phyloP scores from a whole-genome alignment of 202 grass and related monocot species.

The Musa balbisiana region DNA sequence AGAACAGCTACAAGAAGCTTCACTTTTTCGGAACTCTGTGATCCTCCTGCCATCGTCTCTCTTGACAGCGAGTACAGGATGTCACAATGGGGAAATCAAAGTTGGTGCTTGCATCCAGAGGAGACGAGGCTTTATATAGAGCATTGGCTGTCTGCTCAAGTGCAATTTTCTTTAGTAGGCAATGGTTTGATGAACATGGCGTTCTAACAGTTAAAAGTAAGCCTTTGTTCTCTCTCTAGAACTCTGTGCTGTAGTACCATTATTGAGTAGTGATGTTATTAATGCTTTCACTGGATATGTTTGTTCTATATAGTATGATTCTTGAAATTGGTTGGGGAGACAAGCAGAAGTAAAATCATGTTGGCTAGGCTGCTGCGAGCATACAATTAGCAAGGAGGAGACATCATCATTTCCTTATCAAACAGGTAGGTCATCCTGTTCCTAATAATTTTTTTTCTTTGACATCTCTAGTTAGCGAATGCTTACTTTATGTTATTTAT shows the following conservation, averaged over 20 bases:
- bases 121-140: slow-evolving; percentile 15
- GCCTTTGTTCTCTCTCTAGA: background rate
- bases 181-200: background rate
- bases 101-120: slow-evolving; percentile 5
- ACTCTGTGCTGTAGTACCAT: background rate
- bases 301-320: background rate
- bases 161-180: background rate
- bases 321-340: slow-evolving; percentile 13
- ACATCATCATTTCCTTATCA: background rate
- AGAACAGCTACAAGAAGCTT: slow-evolving; percentile 76
- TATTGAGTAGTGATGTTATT: background rate
- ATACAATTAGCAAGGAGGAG: background rate
- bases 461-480: no score
- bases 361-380: slow-evolving; percentile 8
- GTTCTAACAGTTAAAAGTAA: background rate
- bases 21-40: slow-evolving; percentile 42
- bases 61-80: slow-evolving; percentile 3
- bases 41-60: slow-evolving; percentile 37
- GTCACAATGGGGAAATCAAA: background rate
- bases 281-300: background rate
- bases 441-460: no score
- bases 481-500: background rate
- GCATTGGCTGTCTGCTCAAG: background rate
- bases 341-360: slow-evolving; percentile 10
- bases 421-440: background rate